phyloP scores from a whole-genome alignment of 2,329 filamentous ascomycete species.

The Hypoxylon sp. region DNA sequence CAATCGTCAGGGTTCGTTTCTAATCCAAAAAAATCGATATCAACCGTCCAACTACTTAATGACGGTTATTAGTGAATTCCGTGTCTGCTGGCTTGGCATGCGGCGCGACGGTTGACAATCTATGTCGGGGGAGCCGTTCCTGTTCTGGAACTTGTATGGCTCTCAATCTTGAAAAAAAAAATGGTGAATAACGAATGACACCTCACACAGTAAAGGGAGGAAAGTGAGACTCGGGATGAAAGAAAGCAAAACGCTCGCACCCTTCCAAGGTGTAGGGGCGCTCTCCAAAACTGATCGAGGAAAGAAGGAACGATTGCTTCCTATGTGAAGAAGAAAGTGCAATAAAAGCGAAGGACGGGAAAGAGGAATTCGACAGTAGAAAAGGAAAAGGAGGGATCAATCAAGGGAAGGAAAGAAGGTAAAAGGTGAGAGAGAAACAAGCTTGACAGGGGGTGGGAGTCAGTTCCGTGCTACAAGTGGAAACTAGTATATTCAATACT shows the following conservation, averaged over 20 bases:
- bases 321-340: constrained; percentile 32
- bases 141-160: constrained; percentile 23
- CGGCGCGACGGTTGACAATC: constrained; percentile 41
- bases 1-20: constrained; percentile 18
- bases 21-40: constrained; percentile 28
- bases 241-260: constrained; percentile 36
- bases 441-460: constrained; percentile 33
- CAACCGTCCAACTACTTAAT: constrained; percentile 37
- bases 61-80: constrained; percentile 43
- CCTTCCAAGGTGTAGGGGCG: constrained; percentile 37
- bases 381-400: constrained; percentile 44
- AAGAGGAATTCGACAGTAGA: constrained; percentile 41
- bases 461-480: constrained; percentile 44
- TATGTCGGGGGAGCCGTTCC: constrained; percentile 36
- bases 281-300: constrained; percentile 26
- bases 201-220: constrained; percentile 41
- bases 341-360: constrained; percentile 41
- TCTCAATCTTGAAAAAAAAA: constrained; percentile 37
- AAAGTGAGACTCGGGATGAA: constrained; percentile 32
- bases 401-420: constrained; percentile 37
- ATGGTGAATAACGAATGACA: constrained; percentile 44
- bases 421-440: constrained; percentile 38
- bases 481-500: constrained; percentile 34
- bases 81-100: constrained; percentile 43
- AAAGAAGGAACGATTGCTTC: constrained; percentile 38